Percentiles rank a stretch among this genome's conserved stretches.
Evolutionary conservation across 2,329 filamentous ascomycete species (phyloP).

Genomic region (Aspergillus melleus): DNA sequence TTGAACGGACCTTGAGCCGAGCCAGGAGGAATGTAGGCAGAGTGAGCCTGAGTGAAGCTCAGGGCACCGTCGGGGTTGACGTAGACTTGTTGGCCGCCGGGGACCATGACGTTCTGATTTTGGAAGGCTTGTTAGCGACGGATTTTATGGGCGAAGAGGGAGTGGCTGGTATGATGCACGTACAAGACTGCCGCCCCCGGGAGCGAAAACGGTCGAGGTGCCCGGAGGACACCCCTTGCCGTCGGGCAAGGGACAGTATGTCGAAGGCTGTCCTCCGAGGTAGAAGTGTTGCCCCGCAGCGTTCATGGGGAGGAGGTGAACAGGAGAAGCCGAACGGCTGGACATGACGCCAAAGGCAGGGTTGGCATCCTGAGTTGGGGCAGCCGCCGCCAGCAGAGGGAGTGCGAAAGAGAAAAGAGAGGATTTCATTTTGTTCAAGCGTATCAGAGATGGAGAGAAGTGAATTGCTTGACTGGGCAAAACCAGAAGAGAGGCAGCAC

Average conservation of each 20-base stretch:
- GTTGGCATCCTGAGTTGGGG: constrained; percentile 15
- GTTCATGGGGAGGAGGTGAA: constrained; percentile 50
- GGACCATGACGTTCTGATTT: constrained; percentile 54
- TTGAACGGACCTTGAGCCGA: constrained; percentile 53
- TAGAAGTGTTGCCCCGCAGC: constrained; percentile 53
- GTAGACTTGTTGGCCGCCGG: constrained; percentile 64
- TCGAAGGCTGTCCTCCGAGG: constrained; percentile 48
- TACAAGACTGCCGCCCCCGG: constrained; percentile 40
- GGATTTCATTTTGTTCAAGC: constrained; percentile 26
- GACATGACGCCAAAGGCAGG: constrained; percentile 46
- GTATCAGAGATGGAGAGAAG: neutral
- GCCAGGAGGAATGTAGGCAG: constrained; percentile 52
- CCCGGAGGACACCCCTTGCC: constrained; percentile 46
- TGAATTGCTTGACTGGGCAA: neutral
- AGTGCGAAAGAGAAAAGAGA: constrained; percentile 22
- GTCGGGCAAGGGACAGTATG: constrained; percentile 50
- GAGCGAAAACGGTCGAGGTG: constrained; percentile 48
- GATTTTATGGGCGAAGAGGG: neutral
- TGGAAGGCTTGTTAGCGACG: constrained; percentile 1
- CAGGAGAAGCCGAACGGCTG: constrained; percentile 48
- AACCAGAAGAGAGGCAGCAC: neutral
- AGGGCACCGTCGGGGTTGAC: constrained; percentile 56
- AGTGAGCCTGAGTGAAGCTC: constrained; percentile 60
- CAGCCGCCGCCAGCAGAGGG: constrained; percentile 29
- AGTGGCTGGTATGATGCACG: constrained; percentile 4